phyloP scores from a whole-genome alignment of 2,329 filamentous ascomycete genomes.

The Cordyceps sp. region DNA sequence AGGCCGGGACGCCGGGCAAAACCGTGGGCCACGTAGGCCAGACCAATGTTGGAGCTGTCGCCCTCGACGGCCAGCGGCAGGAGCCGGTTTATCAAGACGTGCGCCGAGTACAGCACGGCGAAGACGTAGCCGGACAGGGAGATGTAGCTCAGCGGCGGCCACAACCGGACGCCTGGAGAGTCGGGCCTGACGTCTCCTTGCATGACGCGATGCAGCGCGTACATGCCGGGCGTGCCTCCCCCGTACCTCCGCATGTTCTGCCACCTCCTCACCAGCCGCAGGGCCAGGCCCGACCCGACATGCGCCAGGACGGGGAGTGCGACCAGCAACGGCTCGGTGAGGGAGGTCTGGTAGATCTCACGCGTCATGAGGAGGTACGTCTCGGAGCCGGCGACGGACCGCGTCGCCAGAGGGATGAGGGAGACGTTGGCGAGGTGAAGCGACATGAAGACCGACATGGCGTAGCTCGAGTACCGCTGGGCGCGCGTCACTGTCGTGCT shows the following conservation, averaged over 20 bases:
- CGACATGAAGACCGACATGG: conserved; percentile 58
- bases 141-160: conserved; percentile 57
- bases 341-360: conserved; percentile 76
- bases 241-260: conserved; percentile 64
- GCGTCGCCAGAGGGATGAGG: conserved; percentile 59
- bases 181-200: conserved; percentile 15
- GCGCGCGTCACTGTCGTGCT: conserved; percentile 34
- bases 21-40: conserved; percentile 73
- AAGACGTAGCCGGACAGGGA: conserved; percentile 59
- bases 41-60: conserved; percentile 69
- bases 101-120: conserved; percentile 46
- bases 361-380: conserved; percentile 79
- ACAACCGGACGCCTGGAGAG: conserved; percentile 22
- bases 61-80: conserved; percentile 65
- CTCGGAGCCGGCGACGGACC: conserved; percentile 59
- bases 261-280: conserved; percentile 58
- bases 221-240: conserved; percentile 41
- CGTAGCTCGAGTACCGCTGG: conserved; percentile 81
- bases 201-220: conserved; percentile 17
- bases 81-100: conserved; percentile 59
- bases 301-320: conserved; percentile 60
- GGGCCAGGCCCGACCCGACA: conserved; percentile 56
- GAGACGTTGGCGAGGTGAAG: conserved; percentile 73
- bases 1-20: conserved; percentile 55
- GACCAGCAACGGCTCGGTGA: conserved; percentile 67